Evolutionary conservation across 2,329 filamentous ascomycete species (phyloP), one percentile per base, ranked within the genome.

Genomic region (Fusarium sp.): DNA sequence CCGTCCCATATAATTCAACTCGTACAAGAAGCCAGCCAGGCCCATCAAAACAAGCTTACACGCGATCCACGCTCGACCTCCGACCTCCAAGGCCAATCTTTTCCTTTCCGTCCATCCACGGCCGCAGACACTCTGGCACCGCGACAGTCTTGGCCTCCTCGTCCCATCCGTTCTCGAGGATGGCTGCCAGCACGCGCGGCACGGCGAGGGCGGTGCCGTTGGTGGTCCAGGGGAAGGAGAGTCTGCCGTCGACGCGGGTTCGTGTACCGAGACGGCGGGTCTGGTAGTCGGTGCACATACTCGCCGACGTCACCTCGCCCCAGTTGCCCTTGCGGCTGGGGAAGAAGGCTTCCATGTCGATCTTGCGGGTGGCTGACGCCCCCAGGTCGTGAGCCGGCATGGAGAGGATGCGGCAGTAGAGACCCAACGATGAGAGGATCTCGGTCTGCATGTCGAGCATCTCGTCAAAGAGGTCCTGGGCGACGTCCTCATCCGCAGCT

Each of bases 131-230:
- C 83, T 94, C 90, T 0, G 97, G 97, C 8, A 99, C 89, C 2
- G 86, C 85, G 9, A 98, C 94, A 2, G 88, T 89, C 78, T 86
- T 87, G 22, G 87, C 87, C 27, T 86, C 80, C 79, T 95, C 92
- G 79, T 97, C 90, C 94, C 95, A 99, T 1, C 95, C 93, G 79
- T 95, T 95, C 86, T 99, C 97, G 74, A 99, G 81, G 60, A 99
- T 88, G 7, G 95, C 95, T 27, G 97, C 95, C 68, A 99, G 81
- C 14, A 99, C 93, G 62, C 97, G 89, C 5, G 97, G 97, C 40
- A 98, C 93, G 1, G 97, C 97, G 78, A 98, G 86, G 1, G 96
- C 97, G 2, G 97, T 99, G 1, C 96, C 97, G 81, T 99, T 99
- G 40, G 97, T 88, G 0, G 97, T 99, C 85, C 94, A 95, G 16